These are phyloP conservation scores for Ceratobasidium sp. DNA, from an alignment of 1,284 basidiomycete species.

Conservation along the genomic window DNA sequence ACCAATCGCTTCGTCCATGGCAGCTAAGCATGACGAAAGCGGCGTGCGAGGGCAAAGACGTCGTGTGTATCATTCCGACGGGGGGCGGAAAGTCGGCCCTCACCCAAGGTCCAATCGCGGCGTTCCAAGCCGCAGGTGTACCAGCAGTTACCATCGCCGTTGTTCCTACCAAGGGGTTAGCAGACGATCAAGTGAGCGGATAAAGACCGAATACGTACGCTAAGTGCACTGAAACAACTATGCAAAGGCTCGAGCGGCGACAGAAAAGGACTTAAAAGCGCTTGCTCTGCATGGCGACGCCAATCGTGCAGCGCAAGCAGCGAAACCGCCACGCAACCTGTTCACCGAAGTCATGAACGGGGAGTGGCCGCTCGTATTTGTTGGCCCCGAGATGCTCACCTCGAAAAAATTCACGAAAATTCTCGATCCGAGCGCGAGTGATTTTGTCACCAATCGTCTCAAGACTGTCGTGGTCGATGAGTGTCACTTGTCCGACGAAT, in stretches of 20 bases:
- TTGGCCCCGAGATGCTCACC: conserved; percentile 8
- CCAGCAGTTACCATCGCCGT: neutral
- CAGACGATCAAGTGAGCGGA: conserved; percentile 12
- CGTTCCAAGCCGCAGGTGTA: neutral
- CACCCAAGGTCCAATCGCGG: too few species aligned
- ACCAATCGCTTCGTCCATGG: too few species aligned
- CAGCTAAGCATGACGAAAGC: too few species aligned
- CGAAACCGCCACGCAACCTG: neutral
- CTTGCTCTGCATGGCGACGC: neutral
- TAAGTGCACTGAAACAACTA: neutral
- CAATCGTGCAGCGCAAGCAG: neutral
- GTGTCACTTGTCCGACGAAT: conserved; percentile 3
- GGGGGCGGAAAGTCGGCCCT: too few species aligned
- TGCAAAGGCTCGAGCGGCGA: neutral
- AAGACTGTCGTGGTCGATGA: neutral
- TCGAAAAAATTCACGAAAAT: neutral
- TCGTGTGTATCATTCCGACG: too few species aligned
- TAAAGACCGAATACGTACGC: neutral
- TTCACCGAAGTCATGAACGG: neutral
- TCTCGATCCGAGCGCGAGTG: neutral
- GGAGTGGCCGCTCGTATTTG: neutral
- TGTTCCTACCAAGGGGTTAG: conserved; percentile 2
- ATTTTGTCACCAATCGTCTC: neutral
- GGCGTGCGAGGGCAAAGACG: too few species aligned
- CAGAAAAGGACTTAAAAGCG: neutral